A percentile compares a stretch with the other conserved stretches of the same genome.
Conservation (phyloP, 306 rosid species). For the Lotus japonicus region DNA sequence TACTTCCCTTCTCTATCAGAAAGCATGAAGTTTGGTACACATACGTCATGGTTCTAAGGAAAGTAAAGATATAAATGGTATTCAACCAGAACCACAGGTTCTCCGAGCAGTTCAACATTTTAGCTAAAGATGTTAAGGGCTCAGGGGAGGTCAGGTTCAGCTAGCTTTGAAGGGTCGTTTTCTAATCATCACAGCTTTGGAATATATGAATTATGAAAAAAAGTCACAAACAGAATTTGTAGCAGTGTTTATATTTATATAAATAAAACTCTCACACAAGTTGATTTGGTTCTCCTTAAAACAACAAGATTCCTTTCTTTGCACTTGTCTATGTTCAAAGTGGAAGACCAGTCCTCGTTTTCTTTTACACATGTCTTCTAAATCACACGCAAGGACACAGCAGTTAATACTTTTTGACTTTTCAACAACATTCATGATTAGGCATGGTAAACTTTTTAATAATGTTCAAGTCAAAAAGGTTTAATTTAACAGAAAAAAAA, state of each 20-base stretch:
- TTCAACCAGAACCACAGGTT: conserved; percentile 35
- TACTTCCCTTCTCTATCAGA: conserved; percentile 27
- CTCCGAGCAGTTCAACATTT: conserved; percentile 46
- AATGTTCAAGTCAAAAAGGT: conserved; percentile 8
- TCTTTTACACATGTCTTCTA: conserved; percentile 7
- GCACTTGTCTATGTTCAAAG: conserved; percentile 1
- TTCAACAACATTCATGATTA: conserved; percentile 24
- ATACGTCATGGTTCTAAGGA: conserved; percentile 22
- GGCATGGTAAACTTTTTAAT: conserved; percentile 22
- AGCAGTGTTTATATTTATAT: conserved; percentile 15
- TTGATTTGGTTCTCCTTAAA: neutral
- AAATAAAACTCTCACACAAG: conserved; percentile 5
- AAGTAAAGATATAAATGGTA: conserved; percentile 26
- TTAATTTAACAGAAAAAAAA: neutral
- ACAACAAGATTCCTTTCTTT: neutral
- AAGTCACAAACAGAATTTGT: conserved; percentile 17
- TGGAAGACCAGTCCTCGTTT: conserved; percentile 11
- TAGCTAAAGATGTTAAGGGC: conserved; percentile 50
- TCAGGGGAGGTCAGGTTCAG: conserved; percentile 31
- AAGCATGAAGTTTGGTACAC: conserved; percentile 26
- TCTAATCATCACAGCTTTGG: conserved; percentile 42
- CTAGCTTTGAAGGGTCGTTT: conserved; percentile 35
- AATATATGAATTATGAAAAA: conserved; percentile 19
- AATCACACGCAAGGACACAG: conserved; percentile 6
- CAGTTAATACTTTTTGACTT: neutral